Conservation (phyloP, 352 stramenopile species). For the Globisporangium carolinianum region DNA sequence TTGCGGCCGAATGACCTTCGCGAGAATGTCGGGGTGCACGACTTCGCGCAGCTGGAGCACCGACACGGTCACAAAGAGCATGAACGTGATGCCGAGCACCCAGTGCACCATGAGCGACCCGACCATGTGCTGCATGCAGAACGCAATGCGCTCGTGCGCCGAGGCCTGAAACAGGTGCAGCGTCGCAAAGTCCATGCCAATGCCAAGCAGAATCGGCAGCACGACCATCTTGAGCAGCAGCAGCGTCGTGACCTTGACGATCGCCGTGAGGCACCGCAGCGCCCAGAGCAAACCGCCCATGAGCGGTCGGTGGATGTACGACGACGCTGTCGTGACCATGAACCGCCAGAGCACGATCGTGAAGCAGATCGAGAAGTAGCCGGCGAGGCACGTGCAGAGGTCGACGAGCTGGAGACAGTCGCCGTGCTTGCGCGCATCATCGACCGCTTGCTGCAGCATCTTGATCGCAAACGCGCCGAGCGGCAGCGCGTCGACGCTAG, state of each 20-base stretch:
- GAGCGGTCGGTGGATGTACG: constrained; percentile 75
- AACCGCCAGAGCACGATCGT: constrained; percentile 82
- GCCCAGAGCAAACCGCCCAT: constrained; percentile 79
- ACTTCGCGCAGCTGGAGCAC: constrained; percentile 94
- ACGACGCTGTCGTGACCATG: constrained; percentile 78
- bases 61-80: constrained; percentile 96
- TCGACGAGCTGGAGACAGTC: constrained; percentile 85
- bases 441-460: constrained; percentile 43
- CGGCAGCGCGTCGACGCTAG: constrained; percentile 8
- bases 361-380: constrained; percentile 79
- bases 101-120: constrained; percentile 94
- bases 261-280: constrained; percentile 70
- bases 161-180: constrained; percentile 85
- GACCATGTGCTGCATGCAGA: constrained; percentile 87
- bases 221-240: constrained; percentile 97
- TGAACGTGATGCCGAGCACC: constrained; percentile 97
- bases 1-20: constrained; percentile 88
- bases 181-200: constrained; percentile 92
- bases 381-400: constrained; percentile 68
- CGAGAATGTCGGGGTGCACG: constrained; percentile 89
- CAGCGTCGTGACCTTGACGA: constrained; percentile 94
- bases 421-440: constrained; percentile 49
- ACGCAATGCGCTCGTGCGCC: constrained; percentile 62
- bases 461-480: constrained; percentile 42
- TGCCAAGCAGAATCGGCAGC: constrained; percentile 90